These are phyloP conservation scores for Tricholoma terreum DNA, from an alignment of 768 basidiomycete genomes.

Conservation along the genomic window DNA sequence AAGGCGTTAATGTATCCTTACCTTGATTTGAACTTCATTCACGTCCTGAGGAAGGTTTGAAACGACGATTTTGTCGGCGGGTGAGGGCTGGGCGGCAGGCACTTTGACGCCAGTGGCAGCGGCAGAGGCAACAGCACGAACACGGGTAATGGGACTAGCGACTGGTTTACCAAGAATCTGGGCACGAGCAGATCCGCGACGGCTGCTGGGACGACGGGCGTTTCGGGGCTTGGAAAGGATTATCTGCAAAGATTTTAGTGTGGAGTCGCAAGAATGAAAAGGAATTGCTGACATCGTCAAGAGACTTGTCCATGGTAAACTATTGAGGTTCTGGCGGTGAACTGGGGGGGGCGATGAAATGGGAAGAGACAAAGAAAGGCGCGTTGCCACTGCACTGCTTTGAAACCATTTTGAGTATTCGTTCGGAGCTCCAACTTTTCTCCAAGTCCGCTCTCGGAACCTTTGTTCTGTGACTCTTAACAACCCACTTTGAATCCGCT, in stretches of 20 bases:
- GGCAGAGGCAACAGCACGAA: conserved; percentile 44
- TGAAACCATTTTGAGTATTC: conserved; percentile 21
- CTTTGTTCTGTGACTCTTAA: conserved; percentile 11
- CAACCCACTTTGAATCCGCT: conserved; percentile 6
- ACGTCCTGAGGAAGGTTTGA: conserved; percentile 93
- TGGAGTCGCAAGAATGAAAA: conserved; percentile 20
- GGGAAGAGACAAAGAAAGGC: conserved; percentile 29
- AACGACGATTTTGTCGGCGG: conserved; percentile 90
- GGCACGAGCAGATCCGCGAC: conserved; percentile 46
- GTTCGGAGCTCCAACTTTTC: conserved; percentile 41
- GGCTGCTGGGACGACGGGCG: conserved; percentile 41
- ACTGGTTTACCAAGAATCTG: conserved; percentile 59
- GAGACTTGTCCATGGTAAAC: conserved; percentile 71
- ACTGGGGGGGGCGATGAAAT: conserved; percentile 20
- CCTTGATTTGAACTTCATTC: conserved; percentile 91
- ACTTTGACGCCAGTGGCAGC: conserved; percentile 41
- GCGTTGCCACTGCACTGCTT: conserved; percentile 18
- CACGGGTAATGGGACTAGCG: conserved; percentile 48
- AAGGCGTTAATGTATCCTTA: conserved; percentile 35
- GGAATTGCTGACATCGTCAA: conserved; percentile 64
- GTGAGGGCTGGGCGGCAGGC: conserved; percentile 38
- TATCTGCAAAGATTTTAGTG: conserved; percentile 45
- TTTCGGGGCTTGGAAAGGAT: conserved; percentile 61
- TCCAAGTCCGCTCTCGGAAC: conserved; percentile 24
- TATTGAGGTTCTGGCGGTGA: conserved; percentile 10